Evolutionary conservation across 1,284 basidiomycete genomes (phyloP), one percentile per base, ranked within the genome.

Genomic region (Microbotryomycetes sp.): DNA sequence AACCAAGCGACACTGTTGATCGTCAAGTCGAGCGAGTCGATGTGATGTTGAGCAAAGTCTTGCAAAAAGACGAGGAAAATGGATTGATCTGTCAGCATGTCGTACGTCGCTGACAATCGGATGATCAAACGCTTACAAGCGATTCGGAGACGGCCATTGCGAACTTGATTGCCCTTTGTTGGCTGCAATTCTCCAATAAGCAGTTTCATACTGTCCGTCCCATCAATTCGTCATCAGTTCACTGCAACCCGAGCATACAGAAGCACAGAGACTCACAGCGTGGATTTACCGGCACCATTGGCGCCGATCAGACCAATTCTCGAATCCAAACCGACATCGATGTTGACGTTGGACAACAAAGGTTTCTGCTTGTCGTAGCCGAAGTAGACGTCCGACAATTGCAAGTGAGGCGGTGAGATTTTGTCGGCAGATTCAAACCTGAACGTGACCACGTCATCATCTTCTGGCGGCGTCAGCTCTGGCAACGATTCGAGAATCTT

Each of bases 401-500:
- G 96, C 23, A 99, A 80, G n/a, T 98, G 76, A 1, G 96, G 96
- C 3, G 96, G 91, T 3, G 92, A 91, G 71, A 98, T 88, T 79
- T 97, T 97, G 72, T 96, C 92, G 3, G 89, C 85, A 57, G 92
- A 89, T 2, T 90, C 89, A 80, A 96, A 89, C 70, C 86, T 89
- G 56, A 77, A 87, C 83, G 83, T 90, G 81, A 98, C 97, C 31
- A 81, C 87, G 75, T 96, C 93, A 45, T 82, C 88, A 72, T 91
- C 91, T 61, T 90, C 89, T 67, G 83, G 71, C 26, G 71, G 70
- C 15, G 63, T 61, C 7, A 72, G 65, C 24, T 94, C 91, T 4
- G 94, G 96, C 41, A 99, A 78, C 84, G 97, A 97, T 76, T 99
- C 96, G 54, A 99, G 80, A 65, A 97, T 93, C 78, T 99, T 99